phyloP scores from a whole-genome alignment of 1,284 basidiomycete species.

The Ceratobasidium papillatum region DNA sequence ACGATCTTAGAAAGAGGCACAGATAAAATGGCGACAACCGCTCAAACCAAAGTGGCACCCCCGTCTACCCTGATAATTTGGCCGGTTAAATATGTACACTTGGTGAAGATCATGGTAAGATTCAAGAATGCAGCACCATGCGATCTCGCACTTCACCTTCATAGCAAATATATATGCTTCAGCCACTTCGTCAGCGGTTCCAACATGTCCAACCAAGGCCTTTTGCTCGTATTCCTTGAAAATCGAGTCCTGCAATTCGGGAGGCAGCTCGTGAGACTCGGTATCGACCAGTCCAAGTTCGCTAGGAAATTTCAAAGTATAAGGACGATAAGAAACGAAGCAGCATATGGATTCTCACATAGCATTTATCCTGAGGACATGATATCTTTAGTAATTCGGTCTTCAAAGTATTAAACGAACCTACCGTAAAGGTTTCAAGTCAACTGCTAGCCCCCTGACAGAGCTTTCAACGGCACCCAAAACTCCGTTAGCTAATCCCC shows the following conservation, averaged over 20 bases:
- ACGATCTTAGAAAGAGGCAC: too few species aligned
- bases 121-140: not conserved
- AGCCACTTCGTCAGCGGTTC: not conserved
- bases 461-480: constrained; percentile 5
- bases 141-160: not conserved
- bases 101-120: not conserved
- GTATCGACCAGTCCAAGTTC: constrained; percentile 15
- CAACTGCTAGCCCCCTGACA: constrained; percentile 5
- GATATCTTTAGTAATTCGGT: not conserved
- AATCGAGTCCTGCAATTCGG: not conserved
- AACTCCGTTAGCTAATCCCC: not conserved
- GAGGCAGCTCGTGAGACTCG: not conserved
- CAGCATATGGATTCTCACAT: not conserved
- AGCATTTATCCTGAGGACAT: not conserved
- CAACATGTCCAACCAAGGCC: constrained; percentile 13
- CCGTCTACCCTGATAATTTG: constrained; percentile 3
- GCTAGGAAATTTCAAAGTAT: not conserved
- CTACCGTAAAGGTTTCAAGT: constrained; percentile 21
- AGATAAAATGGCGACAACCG: too few species aligned
- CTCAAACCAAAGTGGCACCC: not conserved
- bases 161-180: constrained; percentile 39
- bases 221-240: not conserved
- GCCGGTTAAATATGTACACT: not conserved
- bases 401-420: not conserved
- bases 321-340: too few species aligned